Conservation (phyloP, 2,329 filamentous ascomycete species). For the Colletotrichum sp. region DNA sequence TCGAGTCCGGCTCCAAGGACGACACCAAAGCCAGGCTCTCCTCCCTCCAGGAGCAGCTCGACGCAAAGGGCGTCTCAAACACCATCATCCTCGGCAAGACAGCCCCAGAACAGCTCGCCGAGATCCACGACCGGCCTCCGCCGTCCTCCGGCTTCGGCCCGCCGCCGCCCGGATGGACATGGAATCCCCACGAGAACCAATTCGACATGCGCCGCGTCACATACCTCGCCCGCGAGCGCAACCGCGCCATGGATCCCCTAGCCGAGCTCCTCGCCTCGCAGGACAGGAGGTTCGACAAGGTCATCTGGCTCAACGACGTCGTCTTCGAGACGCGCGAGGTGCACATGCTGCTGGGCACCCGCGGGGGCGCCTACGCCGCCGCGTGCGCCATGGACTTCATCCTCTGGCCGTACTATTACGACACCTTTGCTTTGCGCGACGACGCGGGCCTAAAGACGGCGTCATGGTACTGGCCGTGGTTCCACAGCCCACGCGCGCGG, state of each 20-base stretch:
- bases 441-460: constrained; percentile 55
- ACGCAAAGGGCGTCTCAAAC: constrained; percentile 52
- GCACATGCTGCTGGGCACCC: constrained; percentile 57
- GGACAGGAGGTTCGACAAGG: constrained; percentile 51
- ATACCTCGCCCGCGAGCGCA: constrained; percentile 69
- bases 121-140: constrained; percentile 45
- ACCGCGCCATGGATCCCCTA: constrained; percentile 66
- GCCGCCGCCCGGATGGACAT: constrained; percentile 66
- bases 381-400: constrained; percentile 67
- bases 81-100: constrained; percentile 63
- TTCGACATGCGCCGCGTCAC: constrained; percentile 69
- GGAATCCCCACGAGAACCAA: constrained; percentile 50
- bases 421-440: constrained; percentile 54
- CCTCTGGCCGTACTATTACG: constrained; percentile 49
- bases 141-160: constrained; percentile 31
- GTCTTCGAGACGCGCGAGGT: constrained; percentile 60
- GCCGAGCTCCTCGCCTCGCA: constrained; percentile 43
- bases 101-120: constrained; percentile 59
- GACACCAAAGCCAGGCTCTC: constrained; percentile 56
- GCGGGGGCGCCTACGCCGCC: constrained; percentile 60
- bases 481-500: constrained; percentile 46
- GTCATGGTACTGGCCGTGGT: constrained; percentile 65
- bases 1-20: constrained; percentile 74
- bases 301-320: constrained; percentile 67
- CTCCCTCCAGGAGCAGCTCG: constrained; percentile 36